phyloP scores from a whole-genome alignment of 306 rosid genomes.

The Ormosia emarginata region DNA sequence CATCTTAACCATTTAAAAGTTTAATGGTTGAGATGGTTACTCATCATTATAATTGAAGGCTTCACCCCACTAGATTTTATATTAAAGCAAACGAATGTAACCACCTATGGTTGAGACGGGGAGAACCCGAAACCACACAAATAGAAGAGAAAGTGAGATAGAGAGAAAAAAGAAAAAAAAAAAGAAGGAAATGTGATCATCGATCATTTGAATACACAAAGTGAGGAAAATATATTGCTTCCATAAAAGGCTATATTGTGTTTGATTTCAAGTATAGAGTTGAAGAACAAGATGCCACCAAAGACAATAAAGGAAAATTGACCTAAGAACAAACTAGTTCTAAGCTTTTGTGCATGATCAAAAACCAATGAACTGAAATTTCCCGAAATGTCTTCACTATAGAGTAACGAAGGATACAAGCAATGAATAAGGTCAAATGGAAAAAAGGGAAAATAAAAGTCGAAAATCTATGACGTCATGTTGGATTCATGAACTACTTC shows the following conservation, averaged over 20 bases:
- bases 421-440: no score
- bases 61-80: no score
- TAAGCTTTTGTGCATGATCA: constrained; percentile 19
- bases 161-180: neutral
- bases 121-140: neutral
- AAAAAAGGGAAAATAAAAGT: neutral
- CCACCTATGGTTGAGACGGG: neutral
- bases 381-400: neutral
- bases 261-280: no score
- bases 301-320: neutral
- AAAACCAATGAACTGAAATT: constrained; percentile 17
- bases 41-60: no score
- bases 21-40: no score
- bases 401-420: neutral
- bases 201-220: neutral
- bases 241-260: no score
- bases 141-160: neutral
- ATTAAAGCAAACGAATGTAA: no score
- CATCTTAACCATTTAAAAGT: no score
- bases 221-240: neutral
- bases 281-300: no score
- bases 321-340: neutral
- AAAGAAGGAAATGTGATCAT: neutral
- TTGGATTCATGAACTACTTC: constrained; percentile 16
- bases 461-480: neutral